Base-by-base conservation (phyloP, 192 early-diverging fungal species). In the Rhizoclosmatium sp. region DNA sequence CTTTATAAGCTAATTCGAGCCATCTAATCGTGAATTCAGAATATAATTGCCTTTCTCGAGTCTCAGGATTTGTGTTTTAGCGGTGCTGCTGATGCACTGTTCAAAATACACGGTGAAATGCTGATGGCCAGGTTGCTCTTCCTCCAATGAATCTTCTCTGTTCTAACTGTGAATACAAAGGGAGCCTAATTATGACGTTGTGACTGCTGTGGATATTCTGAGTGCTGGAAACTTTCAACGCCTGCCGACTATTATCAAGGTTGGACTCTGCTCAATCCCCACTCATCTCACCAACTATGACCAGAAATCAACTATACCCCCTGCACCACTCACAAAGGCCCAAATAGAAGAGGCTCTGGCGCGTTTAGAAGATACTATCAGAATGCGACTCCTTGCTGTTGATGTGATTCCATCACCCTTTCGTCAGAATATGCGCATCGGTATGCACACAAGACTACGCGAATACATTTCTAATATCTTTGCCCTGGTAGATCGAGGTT, bases 141-240 rank as follows among this genome's bases (percentile, higher is more conserved):
- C 44, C 56, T 44, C 4, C 39, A 69, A 47, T 44, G 2, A 47
- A 4, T 45, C 44, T 2, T n/a, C 61, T 21, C 41, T 10, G 31
- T 12, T 21, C 23, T 47, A 12, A n/a, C 16, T 47, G 2, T 31
- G 3, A 69, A 16, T 47, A 68, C 14, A 12, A 71, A 92, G 94
- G 47, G 90, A 93, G 74, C 88, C 93, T 41, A 93, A 91, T 84
- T 95, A 90, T 71, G 96, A 97, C 80, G 87, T 97, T 39, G 75
- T 84, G 44, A 96, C 93, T 23, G 94, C 95, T 0, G 88, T 95
- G 7, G 95, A 96, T 77, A 92, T 97, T 19, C 87, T 97, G 62
- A 94, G 93, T 3, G 93, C 92, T 3, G 94, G 96, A 49, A 88
- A 89, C 31, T 97, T 96, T 76, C 91, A 92, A 62, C 88, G 93